These are phyloP conservation scores for Pestalotiopsis sp. DNA, from an alignment of 2,329 filamentous ascomycete species.

Conservation along the genomic window DNA sequence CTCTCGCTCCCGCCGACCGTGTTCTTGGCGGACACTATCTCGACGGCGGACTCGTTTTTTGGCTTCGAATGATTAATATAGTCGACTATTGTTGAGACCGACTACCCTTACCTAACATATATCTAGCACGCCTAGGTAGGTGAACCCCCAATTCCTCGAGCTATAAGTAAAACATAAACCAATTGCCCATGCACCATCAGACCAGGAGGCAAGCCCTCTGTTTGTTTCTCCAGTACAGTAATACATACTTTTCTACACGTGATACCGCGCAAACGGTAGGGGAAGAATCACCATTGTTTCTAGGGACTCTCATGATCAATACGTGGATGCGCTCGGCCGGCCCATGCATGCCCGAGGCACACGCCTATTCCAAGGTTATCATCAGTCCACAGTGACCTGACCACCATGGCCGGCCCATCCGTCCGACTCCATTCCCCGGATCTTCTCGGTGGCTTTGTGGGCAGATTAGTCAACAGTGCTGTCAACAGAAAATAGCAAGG, in stretches of 20 bases:
- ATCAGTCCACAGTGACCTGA: not conserved
- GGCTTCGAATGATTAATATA: too few species aligned
- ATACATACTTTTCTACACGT: too few species aligned
- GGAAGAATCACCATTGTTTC: not conserved
- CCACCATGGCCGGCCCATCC: conserved; percentile 1
- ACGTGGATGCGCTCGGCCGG: not conserved
- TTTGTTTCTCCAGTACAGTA: too few species aligned
- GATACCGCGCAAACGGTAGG: too few species aligned
- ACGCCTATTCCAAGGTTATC: not conserved
- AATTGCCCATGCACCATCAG: too few species aligned
- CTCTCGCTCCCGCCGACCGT: not conserved
- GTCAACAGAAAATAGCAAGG: conserved; percentile 2
- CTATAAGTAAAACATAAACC: too few species aligned
- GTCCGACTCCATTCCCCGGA: conserved; percentile 3
- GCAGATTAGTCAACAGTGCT: conserved; percentile 7
- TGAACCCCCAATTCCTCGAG: too few species aligned
- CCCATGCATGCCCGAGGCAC: not conserved
- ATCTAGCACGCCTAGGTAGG: too few species aligned
- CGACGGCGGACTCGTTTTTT: not conserved
- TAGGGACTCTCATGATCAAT: not conserved
- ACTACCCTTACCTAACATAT: too few species aligned
- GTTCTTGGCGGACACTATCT: not conserved
- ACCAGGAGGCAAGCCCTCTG: too few species aligned
- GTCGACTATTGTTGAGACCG: too few species aligned
- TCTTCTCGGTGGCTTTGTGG: conserved; percentile 12